Evolutionary conservation across 495 filamentous ascomycete genomes (phyloP), one percentile per base, ranked within the genome.

Genomic region (Lentithecium fluviatile): DNA sequence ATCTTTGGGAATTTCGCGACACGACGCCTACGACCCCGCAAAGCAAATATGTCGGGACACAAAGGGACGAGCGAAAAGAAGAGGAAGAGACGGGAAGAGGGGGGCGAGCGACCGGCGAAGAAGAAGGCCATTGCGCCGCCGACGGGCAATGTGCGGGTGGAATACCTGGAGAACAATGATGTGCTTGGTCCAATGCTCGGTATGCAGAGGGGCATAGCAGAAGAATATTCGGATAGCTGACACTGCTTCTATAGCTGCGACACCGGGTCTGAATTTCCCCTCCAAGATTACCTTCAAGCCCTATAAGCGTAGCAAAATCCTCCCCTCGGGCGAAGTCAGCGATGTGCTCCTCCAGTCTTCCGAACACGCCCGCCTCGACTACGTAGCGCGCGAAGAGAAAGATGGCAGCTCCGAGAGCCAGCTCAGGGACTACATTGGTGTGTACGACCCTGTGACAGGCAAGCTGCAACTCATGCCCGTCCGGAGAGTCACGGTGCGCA

Each of bases 341-440:
- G 87, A 92, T 66, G 78, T 96, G 49, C 78, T 97, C 45, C 85
- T 96, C 53, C 83, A 88, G 59, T 90, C 92, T 5, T 85, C 87
- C 29, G 79, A 83, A 5, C 88, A 96, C 66, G 78, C 79, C 42
- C 86, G 83, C 56, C 73, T 98, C 58, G 89, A 97, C 73, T 96
- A 93, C 70, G 82, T 82, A 17, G 93, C 84, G 26, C 82, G 83
- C 20, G 90, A 96, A 77, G 84, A 88, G 56, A 77, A 81, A 13
- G 81, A 83, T 13, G 80, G 82, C 58, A 74, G 74, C 5, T 74
- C 81, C 13, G 84, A 91, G 56, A 78, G 82, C 10, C 74, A 85
- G 43, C 72, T 95, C 56, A 88, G 88, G 66, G 88, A 97, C 74
- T 98, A 95, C 73, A 73, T 96, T 60, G 94, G 89, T 26, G 79